Base-by-base conservation (phyloP, 768 basidiomycete genomes). In the Sarcomyxa edulis region DNA sequence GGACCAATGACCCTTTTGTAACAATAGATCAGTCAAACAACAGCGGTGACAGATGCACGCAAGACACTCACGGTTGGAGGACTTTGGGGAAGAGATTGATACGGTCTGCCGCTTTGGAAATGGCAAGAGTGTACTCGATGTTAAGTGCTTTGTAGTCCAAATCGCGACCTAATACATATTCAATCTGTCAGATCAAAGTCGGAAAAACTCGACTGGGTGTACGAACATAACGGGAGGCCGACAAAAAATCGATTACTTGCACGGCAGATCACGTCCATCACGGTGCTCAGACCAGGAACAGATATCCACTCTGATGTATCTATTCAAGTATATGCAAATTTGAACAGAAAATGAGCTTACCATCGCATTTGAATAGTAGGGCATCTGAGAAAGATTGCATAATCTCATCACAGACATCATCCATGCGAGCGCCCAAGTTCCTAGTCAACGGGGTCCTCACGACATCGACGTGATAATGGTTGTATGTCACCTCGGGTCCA, bases 21-120 rank as follows among this genome's bases (percentile, higher is more conserved):
- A 20, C 25, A 18, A 11, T 19, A 22, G n/a, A 12, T 2, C 26
- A 28, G 11, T n/a, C 11, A 12, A 5, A 6, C 18, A 5, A 9
- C 29, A 10, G 15, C 25, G 11, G 9, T 16, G 2, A 11, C n/a
- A 27, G 14, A 24, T 11, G 3, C 9, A 7, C 25, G 23, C 6
- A 34, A 5, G n/a, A 20, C 1, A 51, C 63, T 44, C 42, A 68
- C 67, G 59, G 58, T 36, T 55, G 58, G 14, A 69, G 32, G 38
- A 62, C 48, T 3, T 33, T 6, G 0, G 66, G 69, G 32, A 64
- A 51, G 1, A 62, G 38, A 21, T 52, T 56, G 10, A 71, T 46
- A 2, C 62, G 20, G 1, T 19, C 32, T 0, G 49, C 58, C 6
- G 44, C 47, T 11, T 52, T 54, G 2, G 54, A 45, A 8, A 64